phyloP scores from a whole-genome alignment of 352 stramenopile species.

The Phytophthora pinifolia region DNA sequence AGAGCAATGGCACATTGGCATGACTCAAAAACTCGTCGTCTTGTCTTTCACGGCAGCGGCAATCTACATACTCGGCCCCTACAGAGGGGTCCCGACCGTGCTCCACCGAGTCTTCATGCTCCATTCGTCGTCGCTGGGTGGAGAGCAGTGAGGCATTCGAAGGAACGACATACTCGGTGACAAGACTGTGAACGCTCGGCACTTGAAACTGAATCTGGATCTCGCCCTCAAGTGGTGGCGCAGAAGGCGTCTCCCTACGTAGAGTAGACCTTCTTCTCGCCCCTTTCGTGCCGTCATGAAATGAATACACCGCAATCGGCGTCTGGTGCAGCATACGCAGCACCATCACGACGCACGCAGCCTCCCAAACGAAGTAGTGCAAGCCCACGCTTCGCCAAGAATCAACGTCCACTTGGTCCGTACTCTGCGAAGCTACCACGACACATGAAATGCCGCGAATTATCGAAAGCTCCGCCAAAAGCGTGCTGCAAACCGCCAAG shows the following conservation, averaged over 20 bases:
- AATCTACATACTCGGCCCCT: slow-evolving; percentile 22
- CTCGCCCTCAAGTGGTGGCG: slow-evolving; percentile 11
- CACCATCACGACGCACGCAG: slow-evolving; percentile 15
- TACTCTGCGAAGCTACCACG: slow-evolving; percentile 3
- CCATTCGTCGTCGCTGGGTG: slow-evolving; percentile 1
- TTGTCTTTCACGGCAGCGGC: slow-evolving; percentile 13
- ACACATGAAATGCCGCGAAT: slow-evolving; percentile 14
- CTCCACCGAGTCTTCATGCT: slow-evolving; percentile 9
- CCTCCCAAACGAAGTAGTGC: slow-evolving; percentile 25
- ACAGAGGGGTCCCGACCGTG: background rate
- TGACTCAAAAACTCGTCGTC: slow-evolving; percentile 11
- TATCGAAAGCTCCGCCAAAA: slow-evolving; percentile 23
- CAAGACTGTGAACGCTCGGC: slow-evolving; percentile 11
- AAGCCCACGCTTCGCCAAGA: slow-evolving; percentile 17
- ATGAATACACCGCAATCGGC: slow-evolving; percentile 23
- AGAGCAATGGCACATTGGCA: slow-evolving; percentile 22
- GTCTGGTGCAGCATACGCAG: slow-evolving; percentile 25
- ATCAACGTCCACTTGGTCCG: slow-evolving; percentile 1
- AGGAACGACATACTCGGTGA: slow-evolving; percentile 24
- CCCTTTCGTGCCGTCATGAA: background rate
- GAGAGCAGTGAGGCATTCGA: slow-evolving; percentile 16
- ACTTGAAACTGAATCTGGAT: slow-evolving; percentile 26
- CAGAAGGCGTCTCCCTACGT: background rate
- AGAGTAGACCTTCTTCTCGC: background rate
- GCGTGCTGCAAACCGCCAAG: slow-evolving; percentile 20